Base-by-base conservation (phyloP, 306 rosid species). In the Oemleria cerasiformis region DNA sequence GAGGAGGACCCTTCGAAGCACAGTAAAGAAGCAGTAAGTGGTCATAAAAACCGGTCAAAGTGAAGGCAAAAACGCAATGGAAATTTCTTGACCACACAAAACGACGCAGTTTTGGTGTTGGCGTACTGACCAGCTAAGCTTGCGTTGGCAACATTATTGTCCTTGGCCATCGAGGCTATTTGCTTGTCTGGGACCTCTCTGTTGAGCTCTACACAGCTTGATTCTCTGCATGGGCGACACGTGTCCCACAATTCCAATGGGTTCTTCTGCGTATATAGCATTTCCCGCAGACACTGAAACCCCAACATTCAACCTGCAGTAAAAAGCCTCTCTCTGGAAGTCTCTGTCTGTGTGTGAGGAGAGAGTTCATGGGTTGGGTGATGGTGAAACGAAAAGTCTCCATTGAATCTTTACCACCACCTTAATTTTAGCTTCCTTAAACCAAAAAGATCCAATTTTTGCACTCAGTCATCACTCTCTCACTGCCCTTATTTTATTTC, bases 61-160 rank as follows among this genome's bases (percentile, higher is more conserved):
- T 3, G 17, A 63, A 21, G 8, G 63, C 36, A 36, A 40, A 51
- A 16, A 10, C 20, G 25, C 15, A n/a, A 5, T 4, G 8, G 20
- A 50, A 5, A 71, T 5, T n/a, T 39, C 41, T 48, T 39, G 65
- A 47, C 8, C 21, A 9, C 12, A 30, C n/a, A 41, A 73, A 77
- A 73, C 85, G 85, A 64, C 73, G 70, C 36, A n/a, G 81, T 76
- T 5, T 41, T 0, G 5, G 3, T 19, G 14, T 30, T 34, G 50
- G 19, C 64, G 13, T 30, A 30, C 45, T 5, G 80, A 78, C 86
- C 91, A 88, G 89, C 86, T 79, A 84, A 77, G 78, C 71, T 63
- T 40, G 61, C 79, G 85, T 84, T 88, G 91, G 85, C 91, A 80
- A 78, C 77, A 83, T 84, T 79, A 75, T 79, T 83, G 77, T 85